Conservation (phyloP, 805 yeast species). For the Candida vaughaniae region DNA sequence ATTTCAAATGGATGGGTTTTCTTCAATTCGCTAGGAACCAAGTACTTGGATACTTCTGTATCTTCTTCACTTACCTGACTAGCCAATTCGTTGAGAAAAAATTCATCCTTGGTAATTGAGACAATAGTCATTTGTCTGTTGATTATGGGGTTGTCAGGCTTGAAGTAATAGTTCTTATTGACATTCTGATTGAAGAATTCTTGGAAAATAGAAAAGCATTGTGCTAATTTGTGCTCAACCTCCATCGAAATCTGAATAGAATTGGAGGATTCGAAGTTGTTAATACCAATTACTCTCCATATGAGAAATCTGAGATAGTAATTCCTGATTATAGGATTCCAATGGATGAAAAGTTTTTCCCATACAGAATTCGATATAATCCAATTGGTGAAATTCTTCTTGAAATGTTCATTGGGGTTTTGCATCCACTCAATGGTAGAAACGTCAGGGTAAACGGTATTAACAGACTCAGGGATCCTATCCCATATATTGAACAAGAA, state of each 20-base stretch:
- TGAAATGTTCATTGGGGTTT: constrained; percentile 38
- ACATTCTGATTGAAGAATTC: constrained; percentile 22
- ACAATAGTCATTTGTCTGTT: constrained; percentile 50
- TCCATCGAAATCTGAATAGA: constrained; percentile 28
- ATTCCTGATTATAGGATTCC: constrained; percentile 75
- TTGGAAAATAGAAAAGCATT: constrained; percentile 24
- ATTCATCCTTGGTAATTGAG: constrained; percentile 22
- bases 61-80: constrained; percentile 4
- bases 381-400: constrained; percentile 54
- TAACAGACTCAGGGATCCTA: constrained; percentile 46
- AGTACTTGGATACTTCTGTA: constrained; percentile 9
- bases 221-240: constrained; percentile 30
- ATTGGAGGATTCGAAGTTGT: constrained; percentile 35
- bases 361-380: constrained; percentile 51
- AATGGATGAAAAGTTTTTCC: constrained; percentile 64
- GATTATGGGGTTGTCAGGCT: constrained; percentile 41
- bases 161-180: constrained; percentile 20
- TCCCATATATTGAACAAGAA: constrained; percentile 76
- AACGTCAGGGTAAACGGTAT: background rate
- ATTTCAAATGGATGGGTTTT: constrained; percentile 63
- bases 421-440: constrained; percentile 36
- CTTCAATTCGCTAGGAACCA: constrained; percentile 35
- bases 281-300: constrained; percentile 58
- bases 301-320: constrained; percentile 65
- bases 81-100: background rate